Conservation (phyloP, 2,329 filamentous ascomycete genomes). For the Ophiognomonia clavigignenti-juglandacearum region DNA sequence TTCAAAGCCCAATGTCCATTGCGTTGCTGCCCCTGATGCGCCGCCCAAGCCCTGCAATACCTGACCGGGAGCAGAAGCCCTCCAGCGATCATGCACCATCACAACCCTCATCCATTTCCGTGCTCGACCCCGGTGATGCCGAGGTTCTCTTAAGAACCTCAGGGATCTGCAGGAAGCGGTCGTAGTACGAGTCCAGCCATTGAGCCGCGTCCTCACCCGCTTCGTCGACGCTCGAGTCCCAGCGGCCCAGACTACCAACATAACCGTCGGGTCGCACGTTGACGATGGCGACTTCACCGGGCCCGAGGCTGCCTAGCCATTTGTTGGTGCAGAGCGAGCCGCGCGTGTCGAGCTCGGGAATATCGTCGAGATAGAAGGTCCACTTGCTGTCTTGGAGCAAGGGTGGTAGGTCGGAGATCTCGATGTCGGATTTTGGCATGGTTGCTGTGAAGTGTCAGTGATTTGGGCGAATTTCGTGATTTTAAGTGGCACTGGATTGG, state of each 20-base stretch:
- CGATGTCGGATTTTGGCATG: conserved; percentile 57
- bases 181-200: conserved; percentile 52
- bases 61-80: no score
- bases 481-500: not conserved
- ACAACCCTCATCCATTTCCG: not conserved
- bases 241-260: conserved; percentile 57
- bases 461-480: no score
- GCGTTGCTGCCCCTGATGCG: no score
- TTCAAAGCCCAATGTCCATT: not conserved
- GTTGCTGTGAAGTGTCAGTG: conserved; percentile 35
- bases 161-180: conserved; percentile 49
- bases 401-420: conserved; percentile 59
- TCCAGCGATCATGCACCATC: not conserved
- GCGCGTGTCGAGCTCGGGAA: conserved; percentile 50
- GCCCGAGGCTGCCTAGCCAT: conserved; percentile 58
- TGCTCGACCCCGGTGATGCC: not conserved
- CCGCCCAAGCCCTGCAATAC: no score
- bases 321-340: conserved; percentile 57
- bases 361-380: conserved; percentile 68
- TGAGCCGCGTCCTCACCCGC: conserved; percentile 46
- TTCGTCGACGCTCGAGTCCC: conserved; percentile 46
- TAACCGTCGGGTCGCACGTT: conserved; percentile 72
- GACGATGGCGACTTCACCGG: conserved; percentile 56
- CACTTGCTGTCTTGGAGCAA: conserved; percentile 61
- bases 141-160: conserved; percentile 11